phyloP scores from a whole-genome alignment of 805 yeast genomes.

The Candida cerambycidarum region DNA sequence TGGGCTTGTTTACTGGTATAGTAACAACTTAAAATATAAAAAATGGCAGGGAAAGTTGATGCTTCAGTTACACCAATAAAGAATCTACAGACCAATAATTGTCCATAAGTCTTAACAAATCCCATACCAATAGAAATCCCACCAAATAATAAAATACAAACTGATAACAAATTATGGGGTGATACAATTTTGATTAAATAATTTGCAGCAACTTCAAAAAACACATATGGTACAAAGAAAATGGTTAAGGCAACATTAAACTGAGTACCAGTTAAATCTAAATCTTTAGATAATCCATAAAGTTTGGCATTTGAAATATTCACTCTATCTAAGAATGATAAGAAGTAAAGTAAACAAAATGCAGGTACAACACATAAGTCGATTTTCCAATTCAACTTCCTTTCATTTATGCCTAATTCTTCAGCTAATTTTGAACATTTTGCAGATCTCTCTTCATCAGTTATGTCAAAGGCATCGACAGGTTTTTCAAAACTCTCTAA shows the following conservation, averaged over 20 bases:
- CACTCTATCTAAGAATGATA: conserved; percentile 78
- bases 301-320: conserved; percentile 79
- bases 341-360: conserved; percentile 70
- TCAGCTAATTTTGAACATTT: conserved; percentile 11
- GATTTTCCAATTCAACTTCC: conserved; percentile 58
- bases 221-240: conserved; percentile 69
- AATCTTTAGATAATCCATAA: conserved; percentile 61
- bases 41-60: conserved; percentile 74
- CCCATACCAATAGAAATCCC: conserved; percentile 66
- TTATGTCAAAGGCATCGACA: background rate
- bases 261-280: conserved; percentile 56
- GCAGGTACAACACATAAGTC: conserved; percentile 74
- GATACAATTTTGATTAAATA: conserved; percentile 54
- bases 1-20: conserved; percentile 66
- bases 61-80: conserved; percentile 68
- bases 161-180: conserved; percentile 65
- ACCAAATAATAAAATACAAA: conserved; percentile 63
- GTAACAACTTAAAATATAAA: conserved; percentile 66
- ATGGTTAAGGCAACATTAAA: conserved; percentile 66
- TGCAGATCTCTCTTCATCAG: conserved; percentile 5
- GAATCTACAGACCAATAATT: conserved; percentile 60
- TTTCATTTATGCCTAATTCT: conserved; percentile 49
- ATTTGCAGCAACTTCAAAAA: conserved; percentile 66
- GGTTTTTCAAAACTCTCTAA: conserved; percentile 3
- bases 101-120: conserved; percentile 56